These are phyloP conservation scores for Sicyos baderoa DNA, from an alignment of 306 rosid genomes.

Conservation along the genomic window DNA sequence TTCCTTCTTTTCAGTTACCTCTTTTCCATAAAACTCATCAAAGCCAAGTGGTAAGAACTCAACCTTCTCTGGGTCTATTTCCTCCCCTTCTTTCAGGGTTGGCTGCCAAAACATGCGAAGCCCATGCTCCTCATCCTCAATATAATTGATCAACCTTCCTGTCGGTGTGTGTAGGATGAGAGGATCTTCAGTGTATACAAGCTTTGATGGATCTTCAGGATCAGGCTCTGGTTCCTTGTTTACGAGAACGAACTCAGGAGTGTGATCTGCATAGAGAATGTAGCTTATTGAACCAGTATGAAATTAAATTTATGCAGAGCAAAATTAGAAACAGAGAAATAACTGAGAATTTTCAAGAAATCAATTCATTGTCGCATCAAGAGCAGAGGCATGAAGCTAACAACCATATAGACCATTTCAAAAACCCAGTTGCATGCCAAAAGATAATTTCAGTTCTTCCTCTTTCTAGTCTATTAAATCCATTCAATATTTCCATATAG, in stretches of 20 bases:
- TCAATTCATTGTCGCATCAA: neutral
- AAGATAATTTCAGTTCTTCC: neutral
- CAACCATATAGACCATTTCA: neutral
- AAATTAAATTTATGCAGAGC: neutral
- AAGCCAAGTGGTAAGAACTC: slow-evolving; percentile 69
- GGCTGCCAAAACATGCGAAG: slow-evolving; percentile 91
- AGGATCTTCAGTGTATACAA: slow-evolving; percentile 59
- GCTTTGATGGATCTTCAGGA: slow-evolving; percentile 82
- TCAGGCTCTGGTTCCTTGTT: slow-evolving; percentile 84
- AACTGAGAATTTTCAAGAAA: neutral
- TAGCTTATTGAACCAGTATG: slow-evolving; percentile 15
- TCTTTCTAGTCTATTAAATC: neutral
- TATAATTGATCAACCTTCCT: slow-evolving; percentile 63
- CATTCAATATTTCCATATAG: neutral
- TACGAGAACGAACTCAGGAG: slow-evolving; percentile 71
- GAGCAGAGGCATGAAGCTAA: neutral
- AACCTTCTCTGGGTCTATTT: slow-evolving; percentile 56
- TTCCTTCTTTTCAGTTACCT: slow-evolving; percentile 18
- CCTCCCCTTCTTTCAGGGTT: slow-evolving; percentile 49
- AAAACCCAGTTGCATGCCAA: neutral
- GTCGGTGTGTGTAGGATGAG: slow-evolving; percentile 79
- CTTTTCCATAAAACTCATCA: slow-evolving; percentile 68
- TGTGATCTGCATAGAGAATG: slow-evolving; percentile 49
- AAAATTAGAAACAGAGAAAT: neutral
- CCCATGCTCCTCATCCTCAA: slow-evolving; percentile 70